Evolutionary conservation across 257 asterid species (phyloP), one percentile per base, ranked within the genome.

Genomic region (Misopates orontium): DNA sequence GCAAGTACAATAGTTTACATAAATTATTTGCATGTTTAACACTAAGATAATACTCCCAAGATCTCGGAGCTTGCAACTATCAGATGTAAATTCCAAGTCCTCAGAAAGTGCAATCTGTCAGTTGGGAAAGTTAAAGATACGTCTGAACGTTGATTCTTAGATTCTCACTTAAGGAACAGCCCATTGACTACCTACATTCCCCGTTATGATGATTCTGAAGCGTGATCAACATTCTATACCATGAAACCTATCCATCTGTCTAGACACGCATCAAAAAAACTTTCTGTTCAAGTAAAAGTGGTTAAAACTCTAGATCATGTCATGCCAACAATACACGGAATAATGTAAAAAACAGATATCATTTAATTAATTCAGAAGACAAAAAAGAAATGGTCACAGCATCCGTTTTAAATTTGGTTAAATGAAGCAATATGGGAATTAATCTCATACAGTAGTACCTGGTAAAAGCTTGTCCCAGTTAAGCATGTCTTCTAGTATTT

Each of bases 401-500:
- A n/a, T n/a, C n/a, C n/a, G n/a, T n/a, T 28, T 28, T 28, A 2
- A 28, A 28, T 2, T 28, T 28, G 36, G 36, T 28, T 28, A 28
- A 16, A 18, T n/a, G 10, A 40, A n/a, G 15, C 1, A 69, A 77
- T 22, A 60, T 32, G 52, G 44, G 62, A 48, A 47, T 41, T 59
- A 44, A 47, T 60, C 39, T 18, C 31, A 39, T 21, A 84, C 10
- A 31, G 48, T 50, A 51, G 42, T 84, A 90, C 99, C 97, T 56
- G 96, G 99, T 28, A 90, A 78, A 72, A 87, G 95, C 66, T 83
- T 93, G 73, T 90, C 95, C 91, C 89, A 87, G 70, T 72, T 69
- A 71, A 81, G 86, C 97, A 90, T 85, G 73, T 93, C 97, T 79
- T 93, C 95, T n/a, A 93, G 67, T 63, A 87, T 70, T 15, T 73